A percentile compares a stretch with the other conserved stretches of the same genome.
These are phyloP conservation scores for Vigna hirtella DNA, from an alignment of 306 rosid genomes.

Conservation along the genomic window DNA sequence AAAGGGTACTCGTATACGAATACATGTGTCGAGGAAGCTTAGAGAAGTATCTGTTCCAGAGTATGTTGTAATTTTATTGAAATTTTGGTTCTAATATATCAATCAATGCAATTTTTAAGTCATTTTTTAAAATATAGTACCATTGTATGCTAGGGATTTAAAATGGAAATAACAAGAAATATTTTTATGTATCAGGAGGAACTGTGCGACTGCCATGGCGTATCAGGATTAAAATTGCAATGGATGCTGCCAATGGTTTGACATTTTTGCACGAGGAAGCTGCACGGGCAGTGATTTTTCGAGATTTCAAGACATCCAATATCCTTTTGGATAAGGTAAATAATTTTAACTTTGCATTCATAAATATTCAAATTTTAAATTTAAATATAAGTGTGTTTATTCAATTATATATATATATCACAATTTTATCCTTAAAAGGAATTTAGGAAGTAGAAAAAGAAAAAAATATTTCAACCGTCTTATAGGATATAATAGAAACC, in stretches of 20 bases:
- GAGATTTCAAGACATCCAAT: constrained; percentile 79
- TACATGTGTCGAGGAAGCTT: constrained; percentile 73
- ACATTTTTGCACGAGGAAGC: constrained; percentile 75
- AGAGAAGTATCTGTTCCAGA: constrained; percentile 54
- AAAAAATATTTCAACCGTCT: too few relatives aligned
- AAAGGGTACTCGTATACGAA: constrained; percentile 71
- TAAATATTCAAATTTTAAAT: not conserved
- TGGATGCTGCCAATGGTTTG: constrained; percentile 78
- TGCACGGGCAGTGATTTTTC: constrained; percentile 58
- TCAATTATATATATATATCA: too few relatives aligned
- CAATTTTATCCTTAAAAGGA: too few relatives aligned
- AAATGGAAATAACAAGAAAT: not conserved
- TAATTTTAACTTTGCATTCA: not conserved
- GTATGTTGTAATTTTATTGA: constrained; percentile 38
- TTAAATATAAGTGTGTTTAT: too few relatives aligned
- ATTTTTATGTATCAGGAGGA: constrained; percentile 41
- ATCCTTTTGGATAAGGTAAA: constrained; percentile 62
- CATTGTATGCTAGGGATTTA: not conserved
- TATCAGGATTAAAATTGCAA: constrained; percentile 60
- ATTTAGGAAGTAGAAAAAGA: too few relatives aligned
- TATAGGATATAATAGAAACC: too few relatives aligned
- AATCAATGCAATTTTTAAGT: not conserved
- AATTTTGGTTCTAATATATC: not conserved
- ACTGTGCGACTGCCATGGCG: constrained; percentile 60
- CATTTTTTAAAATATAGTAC: not conserved